Evolutionary conservation across 768 basidiomycete species (phyloP).

Genomic region (Boletus vermiculosoides): DNA sequence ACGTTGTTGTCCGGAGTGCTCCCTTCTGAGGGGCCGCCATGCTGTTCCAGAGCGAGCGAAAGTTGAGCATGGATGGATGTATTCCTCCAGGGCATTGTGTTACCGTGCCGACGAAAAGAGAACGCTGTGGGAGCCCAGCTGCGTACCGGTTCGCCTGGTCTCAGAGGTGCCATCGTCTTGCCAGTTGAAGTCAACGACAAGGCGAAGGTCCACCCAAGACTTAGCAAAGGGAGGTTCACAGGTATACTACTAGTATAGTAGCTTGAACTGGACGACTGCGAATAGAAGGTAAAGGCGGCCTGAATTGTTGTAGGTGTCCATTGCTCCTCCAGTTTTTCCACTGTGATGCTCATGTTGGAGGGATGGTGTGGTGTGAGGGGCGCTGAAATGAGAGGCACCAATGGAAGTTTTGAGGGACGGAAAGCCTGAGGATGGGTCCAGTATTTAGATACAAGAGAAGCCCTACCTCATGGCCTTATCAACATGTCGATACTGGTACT

Average conservation of each 20-base stretch:
- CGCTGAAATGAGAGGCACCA: too few species aligned
- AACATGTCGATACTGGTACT: too few species aligned
- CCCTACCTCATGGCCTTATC: conserved; percentile 1
- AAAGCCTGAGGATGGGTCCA: not conserved
- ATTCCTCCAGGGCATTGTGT: conserved; percentile 8
- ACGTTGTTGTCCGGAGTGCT: too few species aligned
- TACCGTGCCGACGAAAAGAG: conserved; percentile 7
- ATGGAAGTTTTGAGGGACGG: not conserved
- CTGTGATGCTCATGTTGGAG: not conserved
- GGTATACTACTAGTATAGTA: not conserved
- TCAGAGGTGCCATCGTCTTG: too few species aligned
- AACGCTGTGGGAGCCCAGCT: conserved; percentile 5
- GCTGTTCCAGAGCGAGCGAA: not conserved
- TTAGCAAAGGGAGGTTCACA: conserved; percentile 11
- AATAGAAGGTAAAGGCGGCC: not conserved
- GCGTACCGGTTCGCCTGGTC: too few species aligned
- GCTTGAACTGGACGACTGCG: not conserved
- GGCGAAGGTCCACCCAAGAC: conserved; percentile 17
- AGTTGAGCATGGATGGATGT: conserved; percentile 16
- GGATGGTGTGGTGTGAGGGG: not conserved
- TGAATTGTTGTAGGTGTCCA: conserved; percentile 16
- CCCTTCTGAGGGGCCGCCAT: not conserved
- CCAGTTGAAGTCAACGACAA: conserved; percentile 10
- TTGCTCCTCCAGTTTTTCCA: conserved; percentile 9
- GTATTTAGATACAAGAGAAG: not conserved